Base-by-base conservation (phyloP, 352 stramenopile genomes). In the Globisporangium solare region DNA sequence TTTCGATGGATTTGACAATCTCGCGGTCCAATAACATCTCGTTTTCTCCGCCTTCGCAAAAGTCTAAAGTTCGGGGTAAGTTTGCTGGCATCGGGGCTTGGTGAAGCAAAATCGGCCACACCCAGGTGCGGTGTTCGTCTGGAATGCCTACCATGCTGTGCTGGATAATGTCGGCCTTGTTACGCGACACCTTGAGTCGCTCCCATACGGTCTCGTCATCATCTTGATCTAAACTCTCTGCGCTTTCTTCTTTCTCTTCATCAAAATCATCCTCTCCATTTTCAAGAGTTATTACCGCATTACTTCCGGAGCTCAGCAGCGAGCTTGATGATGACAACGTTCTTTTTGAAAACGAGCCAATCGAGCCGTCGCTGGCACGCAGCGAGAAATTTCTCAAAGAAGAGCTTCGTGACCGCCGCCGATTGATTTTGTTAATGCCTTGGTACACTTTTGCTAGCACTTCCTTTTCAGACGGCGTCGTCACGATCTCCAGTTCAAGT, bases 1-100 rank as follows among this genome's bases (percentile, higher is more conserved):
- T 91, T 43, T 94, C 83, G 47, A 94, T 92, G 18, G 81, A 84
- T 51, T 88, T 89, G 24, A 74, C 63, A 10, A 91, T 70, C 63
- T 93, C 79, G 46, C 74, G 64, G 27, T 92, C 82, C 46, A 92
- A 52, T 13, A 80, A 57, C 42, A 60, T 60, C 51, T 76, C 72
- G 55, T 77, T 61, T 50, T 82, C 74, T 14, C 74, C 67, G 18
- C 70, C 58, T 3, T 31, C 51, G 8, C 47, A 27, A 35, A 54
- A 62, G 15, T 61, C 41, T 31, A 71, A 48, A n/a, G 55, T 56
- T 49, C 54, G 64, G 53, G 70, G 62, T 12, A 84, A 47, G 45
- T 83, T 73, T 31, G 60, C 21, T 10, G 73, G 73, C 15, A 53
- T 60, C 14, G 74, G 57, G 27, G 75, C 59, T 37, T 84, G 70